phyloP scores from a whole-genome alignment of 345 rosid species.

The Syzygium jambos region DNA sequence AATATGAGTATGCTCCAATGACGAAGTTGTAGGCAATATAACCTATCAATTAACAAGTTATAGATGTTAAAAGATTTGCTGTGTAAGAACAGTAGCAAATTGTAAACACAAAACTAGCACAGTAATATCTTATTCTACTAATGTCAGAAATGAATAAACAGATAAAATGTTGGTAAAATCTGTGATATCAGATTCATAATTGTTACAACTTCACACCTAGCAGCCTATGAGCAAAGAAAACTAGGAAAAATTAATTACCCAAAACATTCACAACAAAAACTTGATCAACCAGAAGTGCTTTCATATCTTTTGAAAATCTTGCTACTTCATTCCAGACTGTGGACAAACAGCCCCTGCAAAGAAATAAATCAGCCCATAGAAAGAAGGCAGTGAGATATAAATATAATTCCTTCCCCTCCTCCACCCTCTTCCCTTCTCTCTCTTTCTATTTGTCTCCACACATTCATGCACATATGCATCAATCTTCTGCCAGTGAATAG shows the following conservation, averaged over 20 bases:
- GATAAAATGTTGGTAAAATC: not conserved
- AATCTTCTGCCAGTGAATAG: not conserved
- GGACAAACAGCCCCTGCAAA: conserved; percentile 14
- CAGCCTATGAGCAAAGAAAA: not conserved
- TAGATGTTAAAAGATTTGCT: not conserved
- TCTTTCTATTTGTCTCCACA: not conserved
- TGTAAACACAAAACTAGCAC: not conserved
- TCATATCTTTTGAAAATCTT: conserved; percentile 56
- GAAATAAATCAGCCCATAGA: not conserved
- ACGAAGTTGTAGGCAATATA: conserved; percentile 89
- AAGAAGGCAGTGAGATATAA: not conserved
- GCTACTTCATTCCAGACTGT: conserved; percentile 30
- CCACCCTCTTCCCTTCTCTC: not conserved
- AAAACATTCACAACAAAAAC: conserved; percentile 77
- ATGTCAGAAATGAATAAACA: not conserved
- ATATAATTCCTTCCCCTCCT: not conserved
- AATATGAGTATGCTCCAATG: conserved; percentile 92
- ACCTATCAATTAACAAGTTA: conserved; percentile 27
- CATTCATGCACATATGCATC: not conserved
- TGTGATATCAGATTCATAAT: not conserved
- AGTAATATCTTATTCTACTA: not conserved
- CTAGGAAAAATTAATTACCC: conserved; percentile 28
- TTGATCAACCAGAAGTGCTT: conserved; percentile 61
- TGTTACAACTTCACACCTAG: not conserved
- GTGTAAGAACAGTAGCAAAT: not conserved